Evolutionary conservation across 1,139 yeast genomes (phyloP).

Genomic region (Waltiozyma solani): DNA sequence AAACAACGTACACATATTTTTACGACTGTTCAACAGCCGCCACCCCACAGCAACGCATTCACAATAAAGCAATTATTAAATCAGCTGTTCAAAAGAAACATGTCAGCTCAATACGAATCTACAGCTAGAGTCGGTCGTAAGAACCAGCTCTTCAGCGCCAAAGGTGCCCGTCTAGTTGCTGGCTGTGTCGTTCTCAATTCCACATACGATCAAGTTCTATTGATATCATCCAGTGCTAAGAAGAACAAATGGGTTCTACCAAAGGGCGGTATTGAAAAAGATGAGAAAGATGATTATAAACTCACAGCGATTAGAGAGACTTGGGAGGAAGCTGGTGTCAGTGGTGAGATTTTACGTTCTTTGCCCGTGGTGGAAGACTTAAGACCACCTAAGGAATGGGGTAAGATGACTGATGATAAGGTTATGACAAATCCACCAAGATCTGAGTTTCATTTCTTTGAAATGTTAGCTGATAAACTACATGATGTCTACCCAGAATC

Average conservation of each 20-base stretch:
- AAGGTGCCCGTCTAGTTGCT: constrained; percentile 79
- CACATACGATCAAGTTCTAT: constrained; percentile 49
- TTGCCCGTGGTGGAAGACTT: constrained; percentile 63
- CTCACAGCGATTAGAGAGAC: constrained; percentile 68
- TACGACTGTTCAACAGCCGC: too few relatives aligned
- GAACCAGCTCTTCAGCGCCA: constrained; percentile 31
- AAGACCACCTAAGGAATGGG: constrained; percentile 56
- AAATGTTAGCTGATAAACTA: constrained; percentile 50
- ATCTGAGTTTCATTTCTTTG: constrained; percentile 78
- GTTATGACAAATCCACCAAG: constrained; percentile 37
- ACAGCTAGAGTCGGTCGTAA: constrained; percentile 16
- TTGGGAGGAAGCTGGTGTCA: constrained; percentile 97
- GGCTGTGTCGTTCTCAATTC: constrained; percentile 74
- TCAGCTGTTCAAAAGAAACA: neutral
- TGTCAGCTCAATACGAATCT: neutral
- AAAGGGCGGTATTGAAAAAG: constrained; percentile 90
- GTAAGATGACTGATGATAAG: constrained; percentile 18
- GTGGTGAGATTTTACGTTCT: constrained; percentile 43
- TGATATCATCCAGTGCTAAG: constrained; percentile 67
- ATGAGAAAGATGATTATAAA: constrained; percentile 46
- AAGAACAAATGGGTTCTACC: constrained; percentile 78
- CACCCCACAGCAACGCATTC: too few relatives aligned
- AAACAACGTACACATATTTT: too few relatives aligned
- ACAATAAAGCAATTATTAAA: too few relatives aligned
- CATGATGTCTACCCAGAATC: constrained; percentile 70